phyloP scores from a whole-genome alignment of 2,329 filamentous ascomycete species.

The Emergomyces pasteurianus region DNA sequence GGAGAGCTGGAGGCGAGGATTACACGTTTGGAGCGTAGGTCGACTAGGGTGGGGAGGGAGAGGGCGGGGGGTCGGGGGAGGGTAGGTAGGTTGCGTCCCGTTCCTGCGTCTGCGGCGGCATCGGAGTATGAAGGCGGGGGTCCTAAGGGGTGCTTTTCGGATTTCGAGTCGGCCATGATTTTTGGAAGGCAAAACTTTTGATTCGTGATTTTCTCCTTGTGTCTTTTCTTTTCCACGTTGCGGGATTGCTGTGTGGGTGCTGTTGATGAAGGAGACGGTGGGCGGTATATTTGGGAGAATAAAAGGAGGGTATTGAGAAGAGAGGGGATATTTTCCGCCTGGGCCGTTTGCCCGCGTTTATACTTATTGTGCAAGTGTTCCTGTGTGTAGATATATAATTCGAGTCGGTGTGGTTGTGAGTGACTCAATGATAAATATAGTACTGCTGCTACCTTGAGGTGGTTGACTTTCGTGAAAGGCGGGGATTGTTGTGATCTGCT shows the following conservation, averaged over 20 bases:
- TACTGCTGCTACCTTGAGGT: background rate
- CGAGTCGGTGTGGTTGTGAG: background rate
- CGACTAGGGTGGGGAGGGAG: slow-evolving; percentile 64
- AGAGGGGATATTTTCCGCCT: background rate
- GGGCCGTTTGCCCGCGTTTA: background rate
- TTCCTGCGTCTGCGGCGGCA: slow-evolving; percentile 14
- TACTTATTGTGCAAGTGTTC: background rate
- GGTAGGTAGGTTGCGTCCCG: slow-evolving; percentile 4
- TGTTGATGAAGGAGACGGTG: background rate
- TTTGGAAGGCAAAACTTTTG: background rate
- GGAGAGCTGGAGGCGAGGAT: slow-evolving; percentile 88
- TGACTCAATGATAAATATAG: background rate
- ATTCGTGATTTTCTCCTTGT: background rate
- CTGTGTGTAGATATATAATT: background rate
- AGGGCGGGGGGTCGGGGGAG: slow-evolving; percentile 46
- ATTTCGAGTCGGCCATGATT: background rate
- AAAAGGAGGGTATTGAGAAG: background rate
- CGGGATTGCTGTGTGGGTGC: background rate
- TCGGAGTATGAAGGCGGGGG: background rate
- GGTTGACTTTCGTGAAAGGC: background rate
- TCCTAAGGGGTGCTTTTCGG: slow-evolving; percentile 2
- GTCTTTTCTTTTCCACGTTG: background rate
- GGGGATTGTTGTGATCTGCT: background rate
- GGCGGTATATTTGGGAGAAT: background rate
- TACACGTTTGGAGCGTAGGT: slow-evolving; percentile 65